Evolutionary conservation across 768 basidiomycete species (phyloP), one percentile per base, ranked within the genome.

Genomic region (Tylopilus cervinicoccineus): DNA sequence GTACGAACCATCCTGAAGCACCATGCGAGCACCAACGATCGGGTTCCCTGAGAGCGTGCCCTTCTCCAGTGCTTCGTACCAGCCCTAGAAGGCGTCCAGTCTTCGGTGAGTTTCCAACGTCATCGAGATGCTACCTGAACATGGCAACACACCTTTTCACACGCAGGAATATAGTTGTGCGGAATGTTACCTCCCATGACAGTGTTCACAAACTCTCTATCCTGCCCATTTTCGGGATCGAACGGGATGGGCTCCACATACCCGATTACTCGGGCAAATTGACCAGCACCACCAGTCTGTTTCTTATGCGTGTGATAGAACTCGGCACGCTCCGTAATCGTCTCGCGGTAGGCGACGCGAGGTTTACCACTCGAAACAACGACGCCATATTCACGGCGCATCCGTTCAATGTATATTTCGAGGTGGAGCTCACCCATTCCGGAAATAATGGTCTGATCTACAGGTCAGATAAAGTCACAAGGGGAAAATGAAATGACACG

Each of bases 401-500:
- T 97, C 33, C 96, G 91, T 66, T 99, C 96, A 51, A 97, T 93
- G 70, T 99, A 98, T 62, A 99, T 95, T 63, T 99, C 96, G 20
- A 99, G 80, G 65, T 99, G 96, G 16, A 99, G 81, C 68, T 99
- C 96, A 22, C 96, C 96, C 96, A 99, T 99, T 19, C 96, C 96
- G 26, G 94, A 97, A 56, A 99, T 97, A 68, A 99, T 98, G 14
- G 95, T 98, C 90, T 93, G 55, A 16, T 24, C 14, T 5, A 42
- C 19, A n/a, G 34, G 45, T 41, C 19, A 51, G 48, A 34, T 17
- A 22, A n/a, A 39, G 14, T 3, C 45, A 36, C 22, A 36, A 29
- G 10, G 17, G 27, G 3, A 2, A 26, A 40, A 43, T 16, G 28
- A 24, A 24, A 43, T 17, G 39, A 2, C 4, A 45, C 65, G 53